Conservation (phyloP, 495 filamentous ascomycete genomes). For the Talaromyces adpressus region DNA sequence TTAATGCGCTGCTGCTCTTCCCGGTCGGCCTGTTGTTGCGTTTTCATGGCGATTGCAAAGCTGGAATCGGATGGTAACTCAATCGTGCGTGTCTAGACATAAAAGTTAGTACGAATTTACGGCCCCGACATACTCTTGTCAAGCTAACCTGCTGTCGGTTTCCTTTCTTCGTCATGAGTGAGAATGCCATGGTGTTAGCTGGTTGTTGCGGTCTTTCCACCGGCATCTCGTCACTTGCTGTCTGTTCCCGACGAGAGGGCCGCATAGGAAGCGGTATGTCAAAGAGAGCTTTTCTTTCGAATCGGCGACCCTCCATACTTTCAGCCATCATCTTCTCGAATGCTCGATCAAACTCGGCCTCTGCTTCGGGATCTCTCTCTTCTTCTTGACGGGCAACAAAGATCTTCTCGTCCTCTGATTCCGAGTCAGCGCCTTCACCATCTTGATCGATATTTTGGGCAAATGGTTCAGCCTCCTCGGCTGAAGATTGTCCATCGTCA, state of each 20-base stretch:
- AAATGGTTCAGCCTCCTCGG: slow-evolving; percentile 55
- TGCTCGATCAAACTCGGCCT: slow-evolving; percentile 96
- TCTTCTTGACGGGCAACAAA: slow-evolving; percentile 85
- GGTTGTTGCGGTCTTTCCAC: slow-evolving; percentile 27
- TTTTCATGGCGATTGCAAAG: slow-evolving; percentile 93
- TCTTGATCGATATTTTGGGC: slow-evolving; percentile 36
- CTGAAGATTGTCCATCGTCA: slow-evolving; percentile 52
- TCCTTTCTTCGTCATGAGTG: slow-evolving; percentile 89
- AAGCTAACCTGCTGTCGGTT: slow-evolving; percentile 77
- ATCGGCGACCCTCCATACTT: slow-evolving; percentile 86
- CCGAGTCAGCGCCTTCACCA: slow-evolving; percentile 27
- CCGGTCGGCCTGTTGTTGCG: slow-evolving; percentile 85
- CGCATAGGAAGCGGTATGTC: slow-evolving; percentile 91
- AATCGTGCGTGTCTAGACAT: slow-evolving; percentile 80
- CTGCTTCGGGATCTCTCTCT: slow-evolving; percentile 85
- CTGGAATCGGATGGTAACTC: slow-evolving; percentile 90
- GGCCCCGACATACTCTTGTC: slow-evolving; percentile 14
- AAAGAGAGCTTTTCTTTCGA: slow-evolving; percentile 88
- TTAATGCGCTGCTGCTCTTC: slow-evolving; percentile 98
- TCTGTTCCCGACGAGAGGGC: slow-evolving; percentile 56
- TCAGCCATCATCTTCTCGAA: slow-evolving; percentile 99
- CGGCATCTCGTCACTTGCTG: slow-evolving; percentile 30
- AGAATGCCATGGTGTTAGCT: slow-evolving; percentile 81
- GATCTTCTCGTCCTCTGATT: slow-evolving; percentile 74
- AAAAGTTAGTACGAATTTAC: neutral